Base-by-base conservation (phyloP, 208 protist genomes). In the Trichomonas vaginalis region DNA sequence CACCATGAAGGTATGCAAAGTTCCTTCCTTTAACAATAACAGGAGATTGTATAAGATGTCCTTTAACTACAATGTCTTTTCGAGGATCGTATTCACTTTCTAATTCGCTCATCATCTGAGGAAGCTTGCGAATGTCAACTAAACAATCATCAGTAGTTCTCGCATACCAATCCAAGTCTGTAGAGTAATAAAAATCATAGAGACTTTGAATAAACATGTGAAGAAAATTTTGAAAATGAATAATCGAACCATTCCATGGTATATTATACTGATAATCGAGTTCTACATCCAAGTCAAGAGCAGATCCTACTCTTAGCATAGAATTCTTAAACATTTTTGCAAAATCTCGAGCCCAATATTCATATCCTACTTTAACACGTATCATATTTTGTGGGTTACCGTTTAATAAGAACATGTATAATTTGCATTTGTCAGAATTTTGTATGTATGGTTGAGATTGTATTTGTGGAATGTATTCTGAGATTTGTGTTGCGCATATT, bases 81-180 rank as follows among this genome's bases (percentile, higher is more conserved):
- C 40, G 10, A 17, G 79, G 79, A 83, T 83, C 35, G 8, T 83
- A 37, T 83, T 42, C 40, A 15, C 40, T 35, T 35, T 0, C 2
- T 12, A 83, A 37, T 83, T 83, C 35, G 35, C n/a, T 35, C 0
- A 83, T 35, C 35, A 42, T 40, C 40, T 37, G 17, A 15, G 27
- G 35, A 42, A 83, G 79, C 40, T 42, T 42, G 35, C 35, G 35
- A 92, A 92, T 51, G 39, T 92, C 45, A 92, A 92, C 86, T 40
- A 92, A 42, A 92, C 86, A 92, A 39, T 92, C 86, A n/a, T 92
- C 86, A 14, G 86, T 92, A 51, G 86, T 92, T 1, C 86, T 6
- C 35, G 35, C 17, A 9, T 48, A 39, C 86, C 86, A 92, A 32
- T 92, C 14, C 39, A 92, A 92, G 4, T 51, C 45, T 51, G 86